Evolutionary conservation across 164 flowering plant genomes (phyloP).

Genomic region (Umbilicus rupestris): DNA sequence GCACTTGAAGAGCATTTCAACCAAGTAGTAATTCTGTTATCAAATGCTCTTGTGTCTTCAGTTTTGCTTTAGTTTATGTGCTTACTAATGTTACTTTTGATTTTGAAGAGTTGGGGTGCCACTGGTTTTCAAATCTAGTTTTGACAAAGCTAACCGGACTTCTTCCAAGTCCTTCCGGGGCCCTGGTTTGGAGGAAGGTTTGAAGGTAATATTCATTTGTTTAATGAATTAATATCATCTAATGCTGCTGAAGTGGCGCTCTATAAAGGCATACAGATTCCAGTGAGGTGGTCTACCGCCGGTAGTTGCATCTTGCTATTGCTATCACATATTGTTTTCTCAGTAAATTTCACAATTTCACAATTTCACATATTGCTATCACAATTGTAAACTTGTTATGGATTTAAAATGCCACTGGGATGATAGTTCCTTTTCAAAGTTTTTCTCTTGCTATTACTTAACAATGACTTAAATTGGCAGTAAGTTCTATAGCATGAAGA

Average conservation of each 20-base stretch:
- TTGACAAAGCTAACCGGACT: conserved; percentile 96
- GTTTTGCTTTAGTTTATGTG: background rate
- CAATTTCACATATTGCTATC: too few relatives aligned
- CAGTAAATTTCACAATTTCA: too few relatives aligned
- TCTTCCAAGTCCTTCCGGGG: conserved; percentile 93
- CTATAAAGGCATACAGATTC: background rate
- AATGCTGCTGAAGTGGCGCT: background rate
- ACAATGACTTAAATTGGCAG: too few relatives aligned
- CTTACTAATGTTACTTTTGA: background rate
- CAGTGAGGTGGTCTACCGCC: background rate
- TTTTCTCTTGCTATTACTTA: too few relatives aligned
- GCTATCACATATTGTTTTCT: background rate
- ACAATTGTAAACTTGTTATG: too few relatives aligned
- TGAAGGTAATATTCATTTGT: conserved; percentile 41
- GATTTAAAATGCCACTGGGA: too few relatives aligned
- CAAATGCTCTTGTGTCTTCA: background rate
- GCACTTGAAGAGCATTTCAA: conserved; percentile 55
- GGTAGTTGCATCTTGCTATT: background rate
- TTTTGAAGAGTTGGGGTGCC: conserved; percentile 58
- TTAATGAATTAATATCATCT: background rate
- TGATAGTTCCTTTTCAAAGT: too few relatives aligned
- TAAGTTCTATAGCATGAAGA: too few relatives aligned
- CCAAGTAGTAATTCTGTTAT: conserved; percentile 37
- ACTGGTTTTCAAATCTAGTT: conserved; percentile 89
- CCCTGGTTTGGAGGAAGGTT: conserved; percentile 80